Conservation (phyloP, 352 stramenopile genomes). For the Phytophthora sansomeana region DNA sequence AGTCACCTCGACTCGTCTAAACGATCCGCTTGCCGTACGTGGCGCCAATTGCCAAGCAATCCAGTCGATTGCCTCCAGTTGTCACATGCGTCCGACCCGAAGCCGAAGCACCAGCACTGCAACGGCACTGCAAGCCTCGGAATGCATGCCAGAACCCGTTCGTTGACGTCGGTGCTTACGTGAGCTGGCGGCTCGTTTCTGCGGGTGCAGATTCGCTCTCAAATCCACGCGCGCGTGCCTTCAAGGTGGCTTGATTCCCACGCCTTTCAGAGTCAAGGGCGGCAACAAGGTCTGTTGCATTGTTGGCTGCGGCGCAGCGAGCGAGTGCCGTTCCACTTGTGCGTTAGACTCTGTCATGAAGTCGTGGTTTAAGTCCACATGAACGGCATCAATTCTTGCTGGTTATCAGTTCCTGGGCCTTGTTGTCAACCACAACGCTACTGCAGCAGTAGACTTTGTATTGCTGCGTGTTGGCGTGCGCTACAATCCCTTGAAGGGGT, state of each 20-base stretch:
- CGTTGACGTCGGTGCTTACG: not conserved
- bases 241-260: constrained; percentile 8
- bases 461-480: not conserved
- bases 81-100: too few species aligned
- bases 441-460: not conserved
- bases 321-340: not conserved
- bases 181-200: constrained; percentile 1
- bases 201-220: constrained; percentile 5
- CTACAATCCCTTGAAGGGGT: too few species aligned
- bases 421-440: not conserved
- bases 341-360: not conserved
- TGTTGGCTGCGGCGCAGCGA: not conserved
- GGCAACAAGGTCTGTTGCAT: not conserved
- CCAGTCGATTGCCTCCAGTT: not conserved
- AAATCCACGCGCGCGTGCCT: constrained; percentile 13
- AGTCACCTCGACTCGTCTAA: not conserved
- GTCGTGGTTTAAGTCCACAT: not conserved
- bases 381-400: not conserved
- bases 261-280: not conserved
- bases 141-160: not conserved
- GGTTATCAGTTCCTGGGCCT: too few species aligned
- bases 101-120: not conserved
- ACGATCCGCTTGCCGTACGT: not conserved
- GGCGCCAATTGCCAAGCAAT: too few species aligned
- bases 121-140: not conserved